Base-by-base conservation (phyloP, 2,329 filamentous ascomycete genomes). In the Gaeumannomyces sp. region DNA sequence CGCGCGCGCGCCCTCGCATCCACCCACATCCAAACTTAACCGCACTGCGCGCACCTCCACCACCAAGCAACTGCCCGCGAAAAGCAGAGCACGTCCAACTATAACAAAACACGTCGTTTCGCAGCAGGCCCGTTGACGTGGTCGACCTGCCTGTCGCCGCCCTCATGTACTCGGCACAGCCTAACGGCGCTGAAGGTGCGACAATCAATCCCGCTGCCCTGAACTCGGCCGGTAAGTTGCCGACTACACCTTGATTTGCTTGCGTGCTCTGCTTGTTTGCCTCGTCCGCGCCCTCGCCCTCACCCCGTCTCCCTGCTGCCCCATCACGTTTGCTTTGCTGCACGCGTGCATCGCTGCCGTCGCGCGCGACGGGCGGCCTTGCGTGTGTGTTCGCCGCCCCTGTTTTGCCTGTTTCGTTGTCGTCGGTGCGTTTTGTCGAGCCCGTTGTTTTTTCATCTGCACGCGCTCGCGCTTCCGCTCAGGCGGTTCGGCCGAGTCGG, bases 131-230 rank as follows among this genome's bases (percentile, higher is more conserved):
- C 75, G 76, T 75, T 75, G 53, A 62, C 60, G 73, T 73, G 73
- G 71, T 78, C 76, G 75, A 75, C 75, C 61, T 38, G 29, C n/a
- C 28, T 33, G 75, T 77, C 76, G 77, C 73, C 77, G 77, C 73
- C 73, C 77, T 77, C 76, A 82, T 84, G 81, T 84, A 84, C 81
- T 82, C 85, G 76, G 81, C 83, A 77, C 83, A 85, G 78, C 84
- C 88, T 77, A 89, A 89, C 82, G 86, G 87, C 79, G 89, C 90
- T 85, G 89, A 91, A 76, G 89, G 89, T 82, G 91, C 90, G 76
- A 96, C 92, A 75, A 95, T 96, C 83, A 92, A 96, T 83, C 92
- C 92, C 76, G 91, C 91, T 74, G 91, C 90, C 69, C 84, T 96
- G 81, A 92, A 90, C 80, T 89, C 88, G 76, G 81, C 88, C 81